Evolutionary conservation across 2,329 filamentous ascomycete species (phyloP), one percentile per base, ranked within the genome.

Genomic region (Lecanicillium sp.): DNA sequence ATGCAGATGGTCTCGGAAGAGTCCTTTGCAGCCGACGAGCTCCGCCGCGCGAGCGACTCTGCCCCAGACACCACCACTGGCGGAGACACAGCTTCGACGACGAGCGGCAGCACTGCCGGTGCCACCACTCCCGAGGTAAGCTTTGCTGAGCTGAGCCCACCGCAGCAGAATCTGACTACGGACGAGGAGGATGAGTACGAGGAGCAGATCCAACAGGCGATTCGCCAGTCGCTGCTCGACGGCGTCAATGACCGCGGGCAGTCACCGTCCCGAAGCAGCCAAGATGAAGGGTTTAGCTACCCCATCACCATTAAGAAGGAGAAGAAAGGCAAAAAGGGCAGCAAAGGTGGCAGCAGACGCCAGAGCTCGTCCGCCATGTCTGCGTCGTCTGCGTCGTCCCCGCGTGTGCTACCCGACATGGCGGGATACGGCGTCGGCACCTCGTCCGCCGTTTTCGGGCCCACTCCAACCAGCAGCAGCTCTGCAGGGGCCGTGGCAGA

Each of bases 1-100:
- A 81, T 80, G 0, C 78, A 82, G 59, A 79, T 86, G 71, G 69
- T 86, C 6, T 85, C 81, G 0, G 73, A 81, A 52, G 81, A 86
- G 59, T 66, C 76, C 0, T 51, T 48, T 15, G 8, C 36, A 14
- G 49, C 44, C n/a, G 79, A 84, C 23, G 75, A 81, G 62, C 73
- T 77, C 56, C 73, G 73, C 5, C 74, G 78, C 5, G 66, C 67
- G 24, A 78, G 73, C 52, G 72, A 74, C 43, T 79, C 77, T 3
- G 62, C 72, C 26, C 72, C 70, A 2, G 75, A 78, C 33, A 48
- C 38, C 33, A 48, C 38, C 14, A 65, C 59, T 26, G 65, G 71
- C 43, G 63, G 71, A 33, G 70, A 72, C 40, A 67, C 65, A 3
- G 66, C 64, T 1, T 73, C 71, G 5, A 71, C 67, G 0, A 62